Evolutionary conservation across 2,329 filamentous ascomycete species (phyloP).

Genomic region (Graphilbum fragrans): DNA sequence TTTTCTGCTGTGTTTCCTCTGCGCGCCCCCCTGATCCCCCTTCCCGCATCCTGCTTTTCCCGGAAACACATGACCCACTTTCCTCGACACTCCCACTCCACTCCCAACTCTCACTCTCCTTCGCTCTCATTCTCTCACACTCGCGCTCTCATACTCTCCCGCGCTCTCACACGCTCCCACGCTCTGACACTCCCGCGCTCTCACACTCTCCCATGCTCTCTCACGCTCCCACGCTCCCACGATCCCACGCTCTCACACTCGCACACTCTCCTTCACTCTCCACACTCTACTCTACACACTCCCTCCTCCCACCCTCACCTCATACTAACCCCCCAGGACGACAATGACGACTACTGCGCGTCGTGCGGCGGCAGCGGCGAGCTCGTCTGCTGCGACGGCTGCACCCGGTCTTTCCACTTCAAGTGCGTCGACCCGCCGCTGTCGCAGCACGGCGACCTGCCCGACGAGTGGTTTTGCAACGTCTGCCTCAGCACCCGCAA

Average conservation of each 20-base stretch:
- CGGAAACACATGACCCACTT: too few species aligned
- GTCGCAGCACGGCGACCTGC: conserved; percentile 46
- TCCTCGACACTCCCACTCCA: too few species aligned
- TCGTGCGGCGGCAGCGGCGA: conserved; percentile 75
- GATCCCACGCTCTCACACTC: not conserved
- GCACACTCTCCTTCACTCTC: not conserved
- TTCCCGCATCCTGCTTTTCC: too few species aligned
- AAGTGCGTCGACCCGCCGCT: conserved; percentile 75
- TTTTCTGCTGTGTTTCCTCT: conserved; percentile 1
- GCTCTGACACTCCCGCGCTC: too few species aligned
- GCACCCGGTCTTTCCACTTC: conserved; percentile 81
- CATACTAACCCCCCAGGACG: conserved; percentile 29
- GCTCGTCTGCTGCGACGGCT: conserved; percentile 88
- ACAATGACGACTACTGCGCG: conserved; percentile 86
- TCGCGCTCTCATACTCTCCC: too few species aligned
- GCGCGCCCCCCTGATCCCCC: too few species aligned
- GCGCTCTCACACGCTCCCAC: too few species aligned
- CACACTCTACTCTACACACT: not conserved
- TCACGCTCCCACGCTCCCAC: not conserved
- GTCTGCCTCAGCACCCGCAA: conserved; percentile 45
- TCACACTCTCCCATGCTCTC: not conserved
- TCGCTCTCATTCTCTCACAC: too few species aligned
- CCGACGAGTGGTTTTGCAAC: conserved; percentile 79
- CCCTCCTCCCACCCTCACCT: not conserved
- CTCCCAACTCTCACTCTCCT: too few species aligned